Evolutionary conservation across 768 basidiomycete species (phyloP), one percentile per base, ranked within the genome.

Genomic region (Nevesoporus exiguus): DNA sequence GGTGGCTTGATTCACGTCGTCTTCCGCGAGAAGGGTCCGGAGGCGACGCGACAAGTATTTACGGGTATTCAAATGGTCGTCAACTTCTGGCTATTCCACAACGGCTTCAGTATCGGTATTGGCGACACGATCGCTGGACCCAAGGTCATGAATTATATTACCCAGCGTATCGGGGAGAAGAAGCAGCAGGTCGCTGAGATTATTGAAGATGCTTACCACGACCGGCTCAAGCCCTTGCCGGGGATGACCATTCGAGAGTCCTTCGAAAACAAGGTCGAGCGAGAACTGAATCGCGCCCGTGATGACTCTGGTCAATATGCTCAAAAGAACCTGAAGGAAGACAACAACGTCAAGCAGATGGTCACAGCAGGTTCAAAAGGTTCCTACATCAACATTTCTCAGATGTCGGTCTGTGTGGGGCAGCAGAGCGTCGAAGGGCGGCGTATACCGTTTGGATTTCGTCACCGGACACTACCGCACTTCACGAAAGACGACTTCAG

Each of bases 311-410:
- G 97, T 77, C 93, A 93, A 68, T 90, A 87, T 42, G 96, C 95
- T n/a, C 93, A 98, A 75, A 88, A 93, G 75, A 88, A 88, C 67
- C 77, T 98, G 80, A 98, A 98, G 80, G 92, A 93, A 70, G 95
- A 97, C 74, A 98, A 99, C 79, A 98, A 98, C 64, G 95, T 98
- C 77, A 99, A 98, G 80, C 97, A 98, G 81, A 99, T 99, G 97
- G 96, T 98, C 66, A 93, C 96, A 7, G 95, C 97, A 10, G 97
- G 97, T 24, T 97, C 97, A 13, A 98, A 99, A 74, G 94, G 95
- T 73, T 94, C 94, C 0, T 95, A 93, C 79, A 99, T 98, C 81
- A 99, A 99, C 73, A 98, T 99, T 65, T 98, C 97, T 11, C 97
- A 99, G 74, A 98, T 98, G 97, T 96, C 96, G 17, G 95, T 95